Conservation (phyloP, 306 rosid genomes). For the Trifolium fragiferum region DNA sequence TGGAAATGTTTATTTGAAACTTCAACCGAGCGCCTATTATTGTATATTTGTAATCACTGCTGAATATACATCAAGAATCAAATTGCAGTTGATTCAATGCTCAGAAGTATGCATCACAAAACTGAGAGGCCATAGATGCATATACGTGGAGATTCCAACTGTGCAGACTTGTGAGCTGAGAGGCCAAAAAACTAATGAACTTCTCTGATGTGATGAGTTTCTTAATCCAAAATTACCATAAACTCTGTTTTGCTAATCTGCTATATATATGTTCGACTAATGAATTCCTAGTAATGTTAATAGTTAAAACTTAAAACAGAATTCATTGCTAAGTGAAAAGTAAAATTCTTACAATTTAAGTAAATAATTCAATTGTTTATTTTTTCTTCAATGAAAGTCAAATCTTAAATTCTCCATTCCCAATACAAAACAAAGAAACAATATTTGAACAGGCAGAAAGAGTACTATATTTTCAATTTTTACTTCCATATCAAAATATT, state of each 20-base stretch:
- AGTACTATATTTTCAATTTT: not conserved
- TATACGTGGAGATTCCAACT: not conserved
- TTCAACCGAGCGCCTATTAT: not conserved
- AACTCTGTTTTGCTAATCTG: not conserved
- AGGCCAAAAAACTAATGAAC: not conserved
- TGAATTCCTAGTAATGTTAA: not conserved
- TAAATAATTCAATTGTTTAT: constrained; percentile 1
- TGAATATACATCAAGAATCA: not conserved
- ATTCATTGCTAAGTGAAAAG: not conserved
- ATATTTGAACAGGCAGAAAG: constrained; percentile 8
- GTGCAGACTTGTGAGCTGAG: not conserved
- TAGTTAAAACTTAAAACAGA: constrained; percentile 14
- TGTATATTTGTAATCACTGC: not conserved
- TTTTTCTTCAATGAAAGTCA: constrained; percentile 4
- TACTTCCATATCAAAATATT: no score
- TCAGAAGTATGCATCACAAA: no score
- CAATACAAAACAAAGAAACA: constrained; percentile 13
- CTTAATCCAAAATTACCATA: not conserved
- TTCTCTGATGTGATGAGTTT: no score
- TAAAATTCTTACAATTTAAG: not conserved
- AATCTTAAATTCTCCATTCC: not conserved
- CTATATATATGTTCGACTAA: not conserved
- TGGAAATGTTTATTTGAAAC: not conserved
- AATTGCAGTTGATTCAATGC: not conserved
- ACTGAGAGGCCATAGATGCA: not conserved